Base-by-base conservation (phyloP, 192 early-diverging fungal genomes). In the Rhizophagus clarus region DNA sequence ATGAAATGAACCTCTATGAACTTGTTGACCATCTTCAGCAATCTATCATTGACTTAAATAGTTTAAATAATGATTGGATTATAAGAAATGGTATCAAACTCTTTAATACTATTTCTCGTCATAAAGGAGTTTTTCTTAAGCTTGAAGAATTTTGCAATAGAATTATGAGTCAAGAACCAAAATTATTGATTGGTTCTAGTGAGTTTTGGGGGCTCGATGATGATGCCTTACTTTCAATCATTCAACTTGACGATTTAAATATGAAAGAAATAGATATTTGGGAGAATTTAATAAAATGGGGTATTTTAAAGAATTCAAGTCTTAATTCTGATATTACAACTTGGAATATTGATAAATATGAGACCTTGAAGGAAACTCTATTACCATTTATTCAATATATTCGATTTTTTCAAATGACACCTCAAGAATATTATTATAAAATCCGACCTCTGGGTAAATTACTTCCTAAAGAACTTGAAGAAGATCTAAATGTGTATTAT, bases 141-240 rank as follows among this genome's bases (percentile, higher is more conserved):
- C 72, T 74, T 34, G 14, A 28, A 28, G n/a, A 74, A 60, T 60
- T 22, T 56, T 74, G 72, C 31, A n/a, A 74, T 45, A 7, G 31
- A 12, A 28, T n/a, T 17, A 74, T 74, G 20, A 2, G 10, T 73
- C 8, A 22, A 15, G 40, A 24, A 56, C 72, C 72, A 24, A n/a
- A 74, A 28, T n/a, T n/a, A 47, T 56, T 74, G 10, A 10, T 60
- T 15, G 45, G 32, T n/a, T 29, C 47, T 47, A 56, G 60, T 31
- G 49, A 60, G 28, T 74, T 37, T 37, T 5, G 34, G 5, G 34
- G 34, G 5, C 34, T 37, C 2, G 5, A 37, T 37, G n/a, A n/a
- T n/a, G n/a, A n/a, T n/a, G n/a, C n/a, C n/a, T n/a, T n/a, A n/a
- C n/a, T n/a, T n/a, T n/a, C n/a, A n/a, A n/a, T n/a, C n/a, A n/a